These are phyloP conservation scores for Trametes sanguinea DNA, from an alignment of 768 basidiomycete genomes.

Conservation along the genomic window DNA sequence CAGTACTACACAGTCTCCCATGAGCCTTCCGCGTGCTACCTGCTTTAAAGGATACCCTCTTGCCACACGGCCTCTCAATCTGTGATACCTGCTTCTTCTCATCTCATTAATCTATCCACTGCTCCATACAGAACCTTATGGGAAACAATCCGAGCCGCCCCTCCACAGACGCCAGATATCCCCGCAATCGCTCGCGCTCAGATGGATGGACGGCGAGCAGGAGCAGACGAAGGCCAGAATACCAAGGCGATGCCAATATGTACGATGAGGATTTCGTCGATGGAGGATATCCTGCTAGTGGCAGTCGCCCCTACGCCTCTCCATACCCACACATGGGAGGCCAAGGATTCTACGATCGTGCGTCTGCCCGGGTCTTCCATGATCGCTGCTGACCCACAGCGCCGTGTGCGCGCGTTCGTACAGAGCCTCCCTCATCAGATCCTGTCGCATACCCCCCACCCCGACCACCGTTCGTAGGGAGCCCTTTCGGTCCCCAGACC, in stretches of 20 bases:
- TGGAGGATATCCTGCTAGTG: neutral
- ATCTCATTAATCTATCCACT: neutral
- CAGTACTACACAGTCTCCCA: neutral
- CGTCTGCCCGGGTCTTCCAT: neutral
- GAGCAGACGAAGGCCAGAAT: neutral
- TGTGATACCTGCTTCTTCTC: constrained; percentile 1
- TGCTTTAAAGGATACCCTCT: constrained; percentile 7
- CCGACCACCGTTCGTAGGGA: neutral
- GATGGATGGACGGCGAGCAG: constrained; percentile 6
- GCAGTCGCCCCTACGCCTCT: constrained; percentile 1
- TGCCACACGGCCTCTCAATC: neutral
- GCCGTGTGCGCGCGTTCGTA: neutral
- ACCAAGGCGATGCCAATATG: neutral
- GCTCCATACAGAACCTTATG: constrained; percentile 10
- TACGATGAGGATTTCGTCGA: neutral
- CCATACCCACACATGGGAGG: constrained; percentile 3
- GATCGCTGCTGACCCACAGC: neutral
- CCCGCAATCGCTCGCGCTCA: constrained; percentile 3
- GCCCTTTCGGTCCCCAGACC: constrained; percentile 15
- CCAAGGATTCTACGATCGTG: constrained; percentile 1
- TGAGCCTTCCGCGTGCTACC: constrained; percentile 2
- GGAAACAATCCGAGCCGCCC: constrained; percentile 20
- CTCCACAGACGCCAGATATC: neutral
- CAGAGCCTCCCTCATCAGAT: constrained; percentile 1
- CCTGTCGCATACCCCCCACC: constrained; percentile 12